Conservation (phyloP, 345 rosid genomes). For the Gynandropsis gynandra region DNA sequence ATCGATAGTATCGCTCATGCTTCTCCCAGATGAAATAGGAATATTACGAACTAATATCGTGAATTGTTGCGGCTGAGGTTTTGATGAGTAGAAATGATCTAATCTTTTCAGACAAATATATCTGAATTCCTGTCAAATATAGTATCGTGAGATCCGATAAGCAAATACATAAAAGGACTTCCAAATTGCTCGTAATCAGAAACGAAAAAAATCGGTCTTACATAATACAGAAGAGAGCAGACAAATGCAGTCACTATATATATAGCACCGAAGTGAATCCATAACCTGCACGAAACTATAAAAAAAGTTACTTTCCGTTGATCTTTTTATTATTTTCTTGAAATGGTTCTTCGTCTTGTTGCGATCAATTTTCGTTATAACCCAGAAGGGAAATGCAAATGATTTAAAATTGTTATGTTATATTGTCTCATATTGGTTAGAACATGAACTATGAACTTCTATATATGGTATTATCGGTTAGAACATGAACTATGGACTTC, state of each 20-base stretch:
- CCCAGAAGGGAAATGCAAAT: too few species aligned
- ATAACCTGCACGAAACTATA: constrained; percentile 57
- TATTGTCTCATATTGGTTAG: too few species aligned
- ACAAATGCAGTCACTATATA: constrained; percentile 64
- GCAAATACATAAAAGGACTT: too few species aligned
- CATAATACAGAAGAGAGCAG: constrained; percentile 70
- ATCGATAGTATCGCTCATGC: constrained; percentile 71
- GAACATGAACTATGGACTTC: too few species aligned
- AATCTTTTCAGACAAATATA: constrained; percentile 65
- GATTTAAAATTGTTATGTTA: too few species aligned
- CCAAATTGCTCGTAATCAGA: not conserved
- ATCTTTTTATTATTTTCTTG: constrained; percentile 8
- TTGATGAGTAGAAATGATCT: constrained; percentile 62
- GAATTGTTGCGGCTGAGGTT: constrained; percentile 91
- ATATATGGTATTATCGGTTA: too few species aligned
- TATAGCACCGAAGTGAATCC: constrained; percentile 84
- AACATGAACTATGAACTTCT: too few species aligned
- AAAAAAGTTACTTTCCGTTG: constrained; percentile 4
- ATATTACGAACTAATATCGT: constrained; percentile 75
- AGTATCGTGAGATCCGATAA: too few species aligned
- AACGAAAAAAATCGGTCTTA: constrained; percentile 29
- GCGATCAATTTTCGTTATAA: not conserved
- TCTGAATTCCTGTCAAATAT: constrained; percentile 66
- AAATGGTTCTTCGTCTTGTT: not conserved
- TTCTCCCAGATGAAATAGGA: constrained; percentile 61